Base-by-base conservation (phyloP, 306 rosid species). In the Medicago ruthenica region DNA sequence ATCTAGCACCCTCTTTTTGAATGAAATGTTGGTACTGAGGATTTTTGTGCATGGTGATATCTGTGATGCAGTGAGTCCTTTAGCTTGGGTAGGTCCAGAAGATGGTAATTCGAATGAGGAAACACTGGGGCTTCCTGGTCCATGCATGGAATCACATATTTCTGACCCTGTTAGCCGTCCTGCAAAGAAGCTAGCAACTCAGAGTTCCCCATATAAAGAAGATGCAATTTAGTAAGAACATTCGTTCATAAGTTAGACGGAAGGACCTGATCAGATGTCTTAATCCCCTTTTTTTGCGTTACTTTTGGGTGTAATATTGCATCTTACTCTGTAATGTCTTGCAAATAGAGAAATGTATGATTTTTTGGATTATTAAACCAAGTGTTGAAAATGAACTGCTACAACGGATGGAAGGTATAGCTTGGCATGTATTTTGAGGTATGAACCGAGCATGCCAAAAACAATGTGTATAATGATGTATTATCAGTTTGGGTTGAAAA, bases 61-160 rank as follows among this genome's bases (percentile, higher is more conserved):
- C 31, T 74, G 37, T 80, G 54, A 54, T 82, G 95, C 92, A 92
- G 97, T 75, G 70, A 40, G 37, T n/a, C 92, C 93, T 67, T 55
- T 90, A 57, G 79, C 95, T 31, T 92, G 92, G 92, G 78, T 74
- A 44, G 60, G 57, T 67, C 88, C 88, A 31, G 93, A 81, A 55
- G 88, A 72, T 17, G 9, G 61, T 65, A 81, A 79, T 57, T 77
- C 67, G 63, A 83, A 70, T 51, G 83, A 77, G 34, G 77, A 47
- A 66, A 74, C 60, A 48, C 80, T 81, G 3, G 71, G 12, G 62
- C 72, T 53, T 75, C 73, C 77, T 34, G 71, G 73, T 44, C 79
- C 85, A 36, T 31, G 13, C 80, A 27, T 47, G 8, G 83, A 73
- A 69, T 76, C 67, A 53, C 21, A 78, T 16, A 68, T 68, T 63